Base-by-base conservation (phyloP, 2,329 filamentous ascomycete species). In the Epichloe coenophiala region DNA sequence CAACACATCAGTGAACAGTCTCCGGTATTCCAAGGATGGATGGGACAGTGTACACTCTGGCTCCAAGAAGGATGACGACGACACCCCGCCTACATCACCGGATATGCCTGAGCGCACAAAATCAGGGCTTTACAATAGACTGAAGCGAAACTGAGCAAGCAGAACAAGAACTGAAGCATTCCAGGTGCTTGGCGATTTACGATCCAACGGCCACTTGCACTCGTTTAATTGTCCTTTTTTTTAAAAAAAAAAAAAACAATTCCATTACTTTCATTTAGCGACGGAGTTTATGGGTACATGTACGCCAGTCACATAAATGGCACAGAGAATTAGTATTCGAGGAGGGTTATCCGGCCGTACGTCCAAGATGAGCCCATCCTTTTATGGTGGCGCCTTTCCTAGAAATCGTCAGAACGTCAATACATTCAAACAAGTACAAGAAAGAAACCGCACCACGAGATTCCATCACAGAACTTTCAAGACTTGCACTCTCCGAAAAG, bases 41-140 rank as follows among this genome's bases (percentile, higher is more conserved):
- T 59, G 61, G 36, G 68, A 71, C 54, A 74, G 71, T 51, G 55
- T 70, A 31, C 50, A 49, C 27, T 60, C 57, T 1, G 51, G 55
- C 17, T 51, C 49, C 47, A 56, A 52, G 45, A 52, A 55, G 41
- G 52, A 54, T 13, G 63, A 66, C 2, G 63, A 64, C 9, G 63
- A 66, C 11, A 67, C 65, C 15, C 65, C 65, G 9, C 65, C 65
- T 1, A 67, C 64, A 5, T 68, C 65, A 19, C 65, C 65, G 1
- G 65, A 66, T 13, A 56, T 63, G 27, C 54, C 57, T 21, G 59
- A 60, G 23, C 59, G 56, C 51, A 59, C 54, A 45, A 64, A 61
- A 50, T 62, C 58, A 50, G 53, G 59, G 6, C 15, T 56, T n/a
- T 49, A 53, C 9, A 42, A 42, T 33, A 53, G 45, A 45, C 53